Evolutionary conservation across 192 early-diverging fungal genomes (phyloP), one percentile per base, ranked within the genome.

Genomic region (Coemansia sp.): DNA sequence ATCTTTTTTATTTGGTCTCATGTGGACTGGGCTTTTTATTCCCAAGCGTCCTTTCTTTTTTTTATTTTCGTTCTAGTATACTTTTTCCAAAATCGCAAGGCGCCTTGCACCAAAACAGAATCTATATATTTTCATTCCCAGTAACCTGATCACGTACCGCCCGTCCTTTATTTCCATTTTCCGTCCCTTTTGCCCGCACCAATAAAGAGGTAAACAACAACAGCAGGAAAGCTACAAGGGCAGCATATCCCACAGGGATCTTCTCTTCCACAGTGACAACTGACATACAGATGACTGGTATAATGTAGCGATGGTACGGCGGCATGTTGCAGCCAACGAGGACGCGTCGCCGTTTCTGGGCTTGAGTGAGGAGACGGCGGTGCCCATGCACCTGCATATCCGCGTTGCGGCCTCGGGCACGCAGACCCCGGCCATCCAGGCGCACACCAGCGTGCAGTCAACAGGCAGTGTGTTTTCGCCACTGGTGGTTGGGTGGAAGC

Each of bases 321-420:
- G 36, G 27, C 46, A 45, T 23, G n/a, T 21, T 59, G 5, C 41
- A 43, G 23, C 47, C 38, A 34, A 43, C 22, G 20, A 38, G 2
- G 56, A 59, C 22, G 56, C 56, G 34, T 59, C 56, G 16, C 56
- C 56, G 21, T 50, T 59, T 16, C 42, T 59, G 16, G 56, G 56
- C 13, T 37, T 42, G 10, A 51, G 49, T 25, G 48, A 51, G 23
- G 34, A n/a, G 14, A 36, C 14, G 13, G 18, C 12, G 34, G 14
- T n/a, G n/a, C 37, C 35, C 10, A 38, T 57, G 12, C 47, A 20
- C 9, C 23, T 57, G 11, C 41, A 49, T 17, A 34, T 57, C 9
- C 47, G 55, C 20, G 41, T 57, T 12, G 19, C 34, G 26, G 22
- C 46, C 25, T 37, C 46, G 4, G 29, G 10, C 26, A 10, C 32